phyloP scores from a whole-genome alignment of 2,329 filamentous ascomycete genomes.

The Clonostachys rhizophaga region DNA sequence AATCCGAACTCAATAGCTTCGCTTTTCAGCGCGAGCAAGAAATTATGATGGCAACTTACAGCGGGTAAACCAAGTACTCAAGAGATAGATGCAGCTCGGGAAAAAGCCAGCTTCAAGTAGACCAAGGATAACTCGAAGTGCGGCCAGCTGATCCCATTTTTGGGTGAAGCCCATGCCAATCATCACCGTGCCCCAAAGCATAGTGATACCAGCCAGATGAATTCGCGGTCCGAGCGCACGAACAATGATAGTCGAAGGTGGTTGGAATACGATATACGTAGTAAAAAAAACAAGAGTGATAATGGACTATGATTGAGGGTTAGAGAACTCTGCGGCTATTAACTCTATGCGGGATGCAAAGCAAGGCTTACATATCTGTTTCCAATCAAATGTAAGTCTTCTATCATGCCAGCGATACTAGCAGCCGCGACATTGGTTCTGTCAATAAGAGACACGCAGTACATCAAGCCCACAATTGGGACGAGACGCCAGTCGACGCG shows the following conservation, averaged over 20 bases:
- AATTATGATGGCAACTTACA: constrained; percentile 45
- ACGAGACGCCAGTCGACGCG: too few relatives aligned
- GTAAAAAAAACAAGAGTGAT: constrained; percentile 46
- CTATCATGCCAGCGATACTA: constrained; percentile 33
- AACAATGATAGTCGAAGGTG: constrained; percentile 22
- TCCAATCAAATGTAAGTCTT: constrained; percentile 37
- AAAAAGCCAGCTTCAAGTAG: constrained; percentile 39
- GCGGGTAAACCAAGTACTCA: constrained; percentile 21
- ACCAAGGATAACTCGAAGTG: constrained; percentile 35
- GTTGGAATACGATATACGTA: constrained; percentile 44
- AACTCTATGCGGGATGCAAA: too few relatives aligned
- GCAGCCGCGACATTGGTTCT: constrained; percentile 46
- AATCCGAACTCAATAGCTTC: constrained; percentile 4
- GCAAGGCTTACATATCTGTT: constrained; percentile 24
- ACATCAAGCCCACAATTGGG: too few relatives aligned
- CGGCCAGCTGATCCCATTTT: constrained; percentile 38
- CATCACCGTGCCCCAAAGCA: constrained; percentile 2
- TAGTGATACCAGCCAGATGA: constrained; percentile 1
- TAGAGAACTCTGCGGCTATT: too few relatives aligned
- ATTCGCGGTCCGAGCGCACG: constrained; percentile 19
- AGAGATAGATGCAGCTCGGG: constrained; percentile 37
- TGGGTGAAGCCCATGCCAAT: constrained; percentile 30
- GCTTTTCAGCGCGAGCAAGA: constrained; percentile 1
- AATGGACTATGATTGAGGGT: constrained; percentile 39
- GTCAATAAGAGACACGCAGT: constrained; percentile 46